Evolutionary conservation across 495 filamentous ascomycete genomes (phyloP), one percentile per base, ranked within the genome.

Genomic region (Aspergillus diversus): DNA sequence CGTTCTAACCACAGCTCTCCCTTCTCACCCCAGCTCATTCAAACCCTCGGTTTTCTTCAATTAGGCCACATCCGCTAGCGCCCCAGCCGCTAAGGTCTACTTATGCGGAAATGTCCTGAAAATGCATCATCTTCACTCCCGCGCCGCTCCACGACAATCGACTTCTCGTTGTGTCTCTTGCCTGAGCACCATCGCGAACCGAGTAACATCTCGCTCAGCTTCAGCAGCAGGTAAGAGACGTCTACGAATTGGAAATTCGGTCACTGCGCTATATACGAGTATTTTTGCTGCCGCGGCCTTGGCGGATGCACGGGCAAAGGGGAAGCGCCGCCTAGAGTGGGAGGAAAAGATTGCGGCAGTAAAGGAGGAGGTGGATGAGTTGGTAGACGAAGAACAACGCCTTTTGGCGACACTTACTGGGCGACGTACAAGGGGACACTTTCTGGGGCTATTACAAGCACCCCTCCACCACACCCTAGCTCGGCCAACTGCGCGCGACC

Each of bases 61-160:
- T 56, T 60, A 66, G 55, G 5, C 39, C 7, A 17, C 4, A 8
- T 4, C n/a, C 3, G 13, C 12, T 33, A 16, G 52, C 5, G 3
- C n/a, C 12, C 17, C 12, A 37, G 27, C 49, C 33, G 12, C 55
- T 43, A 5, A 39, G 17, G 60, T 54, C 33, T 15, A 47, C 13
- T 50, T 39, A 55, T 33, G 21, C 54, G 67, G 73, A 69, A 62
- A 80, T 78, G 77, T 51, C 65, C 59, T 62, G 73, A 79, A 71
- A 75, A 93, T 93, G 90, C 86, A 88, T 72, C 81, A 81, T 59
- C 69, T 91, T 63, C 90, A 87, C 86, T 89, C 87, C 75, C 88
- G 87, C 73, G 82, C 85, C 77, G 84, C 81, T 69, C 83, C 82
- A 78, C 78, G 79, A 69, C 83, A 84, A 75, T 82, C 84, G 55